A percentile compares a stretch with the other conserved stretches of the same genome.
Conservation (phyloP, 2,329 filamentous ascomycete species). For the Diplodia intermedia region DNA sequence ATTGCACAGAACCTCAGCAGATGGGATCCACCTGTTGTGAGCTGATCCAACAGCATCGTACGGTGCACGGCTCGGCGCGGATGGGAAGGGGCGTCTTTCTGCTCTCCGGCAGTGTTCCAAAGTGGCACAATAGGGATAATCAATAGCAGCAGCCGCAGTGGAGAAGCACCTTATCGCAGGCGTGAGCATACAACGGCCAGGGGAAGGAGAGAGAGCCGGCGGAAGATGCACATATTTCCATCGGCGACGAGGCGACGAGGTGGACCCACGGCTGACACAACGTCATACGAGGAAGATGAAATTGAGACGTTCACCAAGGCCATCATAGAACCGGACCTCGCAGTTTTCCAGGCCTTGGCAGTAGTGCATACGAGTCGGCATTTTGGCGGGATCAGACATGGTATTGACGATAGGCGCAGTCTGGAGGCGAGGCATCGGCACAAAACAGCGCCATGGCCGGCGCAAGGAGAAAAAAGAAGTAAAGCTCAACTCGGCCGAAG, state of each 20-base stretch:
- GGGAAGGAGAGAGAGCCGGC: neutral
- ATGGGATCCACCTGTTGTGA: conserved; percentile 3
- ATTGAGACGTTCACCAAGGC: neutral
- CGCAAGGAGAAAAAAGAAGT: neutral
- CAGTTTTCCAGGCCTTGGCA: neutral
- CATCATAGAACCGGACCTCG: neutral
- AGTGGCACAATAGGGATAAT: neutral
- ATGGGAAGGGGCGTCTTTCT: neutral
- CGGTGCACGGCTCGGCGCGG: neutral
- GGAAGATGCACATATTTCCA: neutral
- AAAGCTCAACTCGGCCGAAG: neutral
- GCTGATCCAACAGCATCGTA: neutral
- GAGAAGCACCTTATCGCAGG: neutral
- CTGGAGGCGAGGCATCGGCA: neutral
- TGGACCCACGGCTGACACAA: neutral
- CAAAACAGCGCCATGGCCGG: neutral
- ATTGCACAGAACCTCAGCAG: neutral
- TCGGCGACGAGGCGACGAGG: neutral
- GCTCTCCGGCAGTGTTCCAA: neutral
- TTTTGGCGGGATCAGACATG: neutral
- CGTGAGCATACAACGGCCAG: neutral
- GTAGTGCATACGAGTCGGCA: neutral
- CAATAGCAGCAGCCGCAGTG: neutral
- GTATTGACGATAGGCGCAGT: neutral
- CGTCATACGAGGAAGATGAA: neutral